A percentile compares a stretch with the other conserved stretches of the same genome.
Conservation (phyloP, 495 filamentous ascomycete species). For the Aspergillus conjunctus region DNA sequence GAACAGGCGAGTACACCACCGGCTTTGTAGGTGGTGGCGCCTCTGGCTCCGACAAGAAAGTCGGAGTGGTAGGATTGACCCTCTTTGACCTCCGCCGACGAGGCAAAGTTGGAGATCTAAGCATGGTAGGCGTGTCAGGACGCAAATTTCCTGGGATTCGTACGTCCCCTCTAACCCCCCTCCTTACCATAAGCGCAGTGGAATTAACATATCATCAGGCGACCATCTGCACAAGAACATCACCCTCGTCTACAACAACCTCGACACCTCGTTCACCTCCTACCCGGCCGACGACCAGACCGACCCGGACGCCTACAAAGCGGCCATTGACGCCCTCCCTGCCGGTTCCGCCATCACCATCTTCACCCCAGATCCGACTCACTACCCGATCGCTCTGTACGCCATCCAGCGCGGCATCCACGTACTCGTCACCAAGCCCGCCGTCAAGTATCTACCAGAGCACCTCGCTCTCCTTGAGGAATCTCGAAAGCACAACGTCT, state of each 20-base stretch:
- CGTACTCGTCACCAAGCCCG: conserved; percentile 94
- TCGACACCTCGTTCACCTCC: conserved; percentile 81
- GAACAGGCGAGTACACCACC: conserved; percentile 95
- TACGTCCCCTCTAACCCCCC: conserved; percentile 39
- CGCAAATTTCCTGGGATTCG: conserved; percentile 89
- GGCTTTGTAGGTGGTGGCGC: conserved; percentile 79
- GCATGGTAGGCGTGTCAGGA: conserved; percentile 89
- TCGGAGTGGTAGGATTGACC: conserved; percentile 87
- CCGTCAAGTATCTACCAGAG: conserved; percentile 77
- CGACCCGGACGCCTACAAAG: conserved; percentile 85
- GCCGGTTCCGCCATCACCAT: conserved; percentile 91
- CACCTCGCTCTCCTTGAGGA: conserved; percentile 74
- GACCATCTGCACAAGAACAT: conserved; percentile 90
- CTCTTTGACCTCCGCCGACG: conserved; percentile 87
- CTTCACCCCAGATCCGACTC: conserved; percentile 93
- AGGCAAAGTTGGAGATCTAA: conserved; percentile 82
- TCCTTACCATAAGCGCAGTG: background rate
- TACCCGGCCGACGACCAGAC: conserved; percentile 70
- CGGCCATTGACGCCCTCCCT: conserved; percentile 81
- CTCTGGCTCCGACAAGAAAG: conserved; percentile 86
- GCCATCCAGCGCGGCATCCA: conserved; percentile 85
- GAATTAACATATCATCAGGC: conserved; percentile 47
- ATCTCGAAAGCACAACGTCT: conserved; percentile 73
- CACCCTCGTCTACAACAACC: conserved; percentile 77
- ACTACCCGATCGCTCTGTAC: conserved; percentile 93